A percentile compares a stretch with the other conserved stretches of the same genome.
Conservation (phyloP, 192 early-diverging fungal species). For the Coemansia sp. region DNA sequence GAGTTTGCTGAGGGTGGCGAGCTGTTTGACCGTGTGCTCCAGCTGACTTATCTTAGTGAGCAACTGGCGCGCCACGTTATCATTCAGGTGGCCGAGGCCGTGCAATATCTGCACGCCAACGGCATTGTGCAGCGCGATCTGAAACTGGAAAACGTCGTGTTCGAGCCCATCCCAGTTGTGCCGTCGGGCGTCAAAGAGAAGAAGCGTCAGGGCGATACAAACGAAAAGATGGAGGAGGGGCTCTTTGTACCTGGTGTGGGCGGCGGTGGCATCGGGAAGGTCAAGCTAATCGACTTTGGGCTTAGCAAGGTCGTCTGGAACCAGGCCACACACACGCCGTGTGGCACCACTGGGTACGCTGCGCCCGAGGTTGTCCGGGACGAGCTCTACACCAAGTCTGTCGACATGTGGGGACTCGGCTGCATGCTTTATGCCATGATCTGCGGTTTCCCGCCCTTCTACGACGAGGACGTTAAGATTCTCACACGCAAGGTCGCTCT, state of each 20-base stretch:
- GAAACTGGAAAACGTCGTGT: constrained; percentile 90
- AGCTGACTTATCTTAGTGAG: constrained; percentile 80
- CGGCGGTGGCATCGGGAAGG: constrained; percentile 77
- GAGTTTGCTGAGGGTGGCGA: constrained; percentile 89
- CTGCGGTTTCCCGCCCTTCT: constrained; percentile 80
- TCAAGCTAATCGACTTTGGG: constrained; percentile 90
- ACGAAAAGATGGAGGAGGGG: constrained; percentile 72
- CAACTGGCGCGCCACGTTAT: constrained; percentile 77
- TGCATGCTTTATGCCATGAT: constrained; percentile 83
- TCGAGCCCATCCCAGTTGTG: constrained; percentile 67
- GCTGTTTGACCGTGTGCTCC: constrained; percentile 83
- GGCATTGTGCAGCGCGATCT: constrained; percentile 91
- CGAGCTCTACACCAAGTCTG: constrained; percentile 75
- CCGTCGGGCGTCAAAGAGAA: constrained; percentile 51
- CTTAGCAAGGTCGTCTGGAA: constrained; percentile 84
- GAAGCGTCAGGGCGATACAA: constrained; percentile 58
- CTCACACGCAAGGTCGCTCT: constrained; percentile 82
- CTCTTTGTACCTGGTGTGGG: constrained; percentile 69
- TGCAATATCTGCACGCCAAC: constrained; percentile 82
- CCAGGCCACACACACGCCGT: constrained; percentile 82
- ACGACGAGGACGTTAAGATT: constrained; percentile 74
- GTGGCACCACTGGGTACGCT: constrained; percentile 90
- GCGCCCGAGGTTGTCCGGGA: constrained; percentile 89
- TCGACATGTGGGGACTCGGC: constrained; percentile 86
- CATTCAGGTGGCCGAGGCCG: constrained; percentile 79